Base-by-base conservation (phyloP, 2,329 filamentous ascomycete species). In the Aspergillus eucalypticola region DNA sequence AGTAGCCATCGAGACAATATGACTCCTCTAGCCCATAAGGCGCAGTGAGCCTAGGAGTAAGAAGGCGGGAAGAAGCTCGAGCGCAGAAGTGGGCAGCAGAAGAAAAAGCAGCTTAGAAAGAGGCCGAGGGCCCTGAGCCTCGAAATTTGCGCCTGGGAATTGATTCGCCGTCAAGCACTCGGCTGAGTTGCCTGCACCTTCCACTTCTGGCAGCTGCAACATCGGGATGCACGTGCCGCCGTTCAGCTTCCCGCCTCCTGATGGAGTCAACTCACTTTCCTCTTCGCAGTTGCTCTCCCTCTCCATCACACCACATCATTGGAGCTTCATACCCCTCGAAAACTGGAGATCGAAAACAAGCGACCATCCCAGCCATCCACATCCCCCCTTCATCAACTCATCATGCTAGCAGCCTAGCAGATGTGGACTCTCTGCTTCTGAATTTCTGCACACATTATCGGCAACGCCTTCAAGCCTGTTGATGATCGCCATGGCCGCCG, bases 131-230 rank as follows among this genome's bases (percentile, higher is more conserved):
- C 4, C 32, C 32, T 35, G 32, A 44, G 41, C 25, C 46, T 50
- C 46, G 50, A 27, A 52, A 56, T 38, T 56, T 25, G 41, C 25
- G 38, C 25, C 25, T 35, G 19, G 38, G 21, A 13, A 25, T 25
- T 42, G 53, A 53, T 60, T 60, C 21, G 23, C 54, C 19, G 15
- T 19, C 42, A 49, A 17, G 38, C 8, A 57, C 58, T 60, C 58
- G 58, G 58, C 54, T 53, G 54, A 60, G 58, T 60, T 60, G 48
- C 58, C 58, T 60, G 53, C 29, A 35, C 29, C 19, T 58, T 41
- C 25, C 41, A 21, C 41, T 13, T 44, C 41, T 44, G 41, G 41
- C 41, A 44, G 41, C 41, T 23, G 23, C 32, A 23, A 50, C n/a
- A 41, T 50, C 46, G 46, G 46, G 46, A 50, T 42, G 29, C 55